Percentiles rank a stretch among this genome's conserved stretches.
These are phyloP conservation scores for Dichotomocladium elegans DNA, from an alignment of 371 early-diverging fungal species.

Conservation along the genomic window DNA sequence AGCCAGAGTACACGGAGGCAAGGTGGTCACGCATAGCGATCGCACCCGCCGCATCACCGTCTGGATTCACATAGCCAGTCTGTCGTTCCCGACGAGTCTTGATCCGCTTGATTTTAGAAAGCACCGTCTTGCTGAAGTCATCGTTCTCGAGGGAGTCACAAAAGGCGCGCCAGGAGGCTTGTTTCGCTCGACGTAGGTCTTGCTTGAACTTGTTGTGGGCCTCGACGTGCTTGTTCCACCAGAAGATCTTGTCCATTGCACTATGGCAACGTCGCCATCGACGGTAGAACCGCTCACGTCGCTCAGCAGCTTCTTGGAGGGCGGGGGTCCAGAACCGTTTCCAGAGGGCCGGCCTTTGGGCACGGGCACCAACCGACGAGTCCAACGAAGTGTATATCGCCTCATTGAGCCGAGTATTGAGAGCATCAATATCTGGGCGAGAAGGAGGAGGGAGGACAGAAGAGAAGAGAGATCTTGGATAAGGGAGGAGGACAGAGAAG, in stretches of 20 bases:
- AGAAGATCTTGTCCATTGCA: neutral
- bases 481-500: neutral
- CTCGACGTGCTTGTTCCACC: neutral
- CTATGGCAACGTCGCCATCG: neutral
- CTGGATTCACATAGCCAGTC: neutral
- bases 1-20: neutral
- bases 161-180: neutral
- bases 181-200: neutral
- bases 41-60: constrained; percentile 1
- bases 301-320: neutral
- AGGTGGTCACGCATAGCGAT: neutral
- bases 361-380: neutral
- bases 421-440: too few relatives aligned
- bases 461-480: neutral
- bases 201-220: neutral
- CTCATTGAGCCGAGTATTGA: too few relatives aligned
- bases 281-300: neutral
- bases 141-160: neutral
- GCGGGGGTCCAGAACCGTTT: neutral
- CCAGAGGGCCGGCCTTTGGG: too few relatives aligned
- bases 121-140: neutral
- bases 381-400: neutral
- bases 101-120: neutral
- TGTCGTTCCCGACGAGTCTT: neutral
- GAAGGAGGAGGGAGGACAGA: neutral